Percentiles rank a stretch among this genome's conserved stretches.
Evolutionary conservation across 225 moss, liverwort and hornwort genomes (phyloP).

Genomic region (Sphagnum contortum): DNA sequence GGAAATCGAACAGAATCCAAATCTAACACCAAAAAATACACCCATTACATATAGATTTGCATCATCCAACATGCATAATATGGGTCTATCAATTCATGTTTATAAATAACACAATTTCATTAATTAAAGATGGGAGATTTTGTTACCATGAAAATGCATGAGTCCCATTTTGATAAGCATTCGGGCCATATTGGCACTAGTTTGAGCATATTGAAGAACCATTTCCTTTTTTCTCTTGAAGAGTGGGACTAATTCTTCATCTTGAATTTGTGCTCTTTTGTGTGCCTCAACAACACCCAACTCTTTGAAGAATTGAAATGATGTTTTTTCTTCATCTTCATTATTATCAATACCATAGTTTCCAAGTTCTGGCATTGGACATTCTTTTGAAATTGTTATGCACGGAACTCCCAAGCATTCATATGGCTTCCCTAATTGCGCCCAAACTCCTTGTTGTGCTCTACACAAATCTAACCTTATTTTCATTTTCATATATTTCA

Average conservation of each 20-base stretch:
- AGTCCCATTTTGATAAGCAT: conserved; percentile 13
- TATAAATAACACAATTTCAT: no score
- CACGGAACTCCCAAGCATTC: conserved; percentile 6
- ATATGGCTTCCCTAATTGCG: conserved; percentile 8
- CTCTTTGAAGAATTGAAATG: conserved; percentile 4
- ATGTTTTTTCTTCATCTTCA: conserved; percentile 1
- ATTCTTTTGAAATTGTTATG: not conserved
- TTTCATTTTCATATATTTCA: no score
- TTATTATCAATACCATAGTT: not conserved
- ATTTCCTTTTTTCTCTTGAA: conserved; percentile 2
- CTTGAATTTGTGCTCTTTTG: not conserved
- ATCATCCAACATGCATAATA: no score
- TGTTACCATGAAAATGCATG: conserved; percentile 9
- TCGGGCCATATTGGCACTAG: conserved; percentile 5
- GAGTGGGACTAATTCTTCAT: conserved; percentile 3
- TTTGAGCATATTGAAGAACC: conserved; percentile 2
- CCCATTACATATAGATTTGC: no score
- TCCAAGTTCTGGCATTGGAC: conserved; percentile 3
- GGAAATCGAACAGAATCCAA: conserved; percentile 6
- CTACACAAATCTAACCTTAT: not conserved
- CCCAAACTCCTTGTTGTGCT: conserved; percentile 12
- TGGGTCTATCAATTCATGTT: no score
- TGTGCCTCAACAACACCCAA: not conserved
- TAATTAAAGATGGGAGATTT: no score
- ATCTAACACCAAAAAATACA: not conserved